These are phyloP conservation scores for Elsinoe ampelina DNA, from an alignment of 2,329 filamentous ascomycete genomes.

Conservation along the genomic window DNA sequence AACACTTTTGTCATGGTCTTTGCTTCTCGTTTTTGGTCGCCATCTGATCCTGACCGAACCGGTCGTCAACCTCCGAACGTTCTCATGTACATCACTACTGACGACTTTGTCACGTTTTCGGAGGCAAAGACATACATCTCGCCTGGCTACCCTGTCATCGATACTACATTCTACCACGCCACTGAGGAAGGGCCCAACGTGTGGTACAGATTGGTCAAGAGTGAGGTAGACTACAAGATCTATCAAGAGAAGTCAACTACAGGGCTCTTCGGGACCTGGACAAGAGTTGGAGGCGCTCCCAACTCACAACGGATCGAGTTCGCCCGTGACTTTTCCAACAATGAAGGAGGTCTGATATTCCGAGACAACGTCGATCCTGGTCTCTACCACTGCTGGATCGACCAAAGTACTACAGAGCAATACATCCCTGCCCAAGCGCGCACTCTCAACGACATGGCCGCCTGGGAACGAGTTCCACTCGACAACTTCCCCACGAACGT, in stretches of 20 bases:
- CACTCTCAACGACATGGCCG: constrained; percentile 17
- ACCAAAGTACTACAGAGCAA: constrained; percentile 17
- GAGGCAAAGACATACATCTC: constrained; percentile 17
- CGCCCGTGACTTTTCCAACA: constrained; percentile 16
- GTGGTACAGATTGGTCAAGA: constrained; percentile 19
- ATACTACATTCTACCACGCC: constrained; percentile 16
- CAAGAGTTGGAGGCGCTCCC: constrained; percentile 16
- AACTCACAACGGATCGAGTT: constrained; percentile 15
- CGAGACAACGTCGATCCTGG: constrained; percentile 18
- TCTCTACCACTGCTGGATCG: constrained; percentile 18
- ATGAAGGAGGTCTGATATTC: constrained; percentile 18
- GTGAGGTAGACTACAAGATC: constrained; percentile 16
- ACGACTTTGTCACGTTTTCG: constrained; percentile 17
- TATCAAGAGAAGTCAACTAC: constrained; percentile 17
- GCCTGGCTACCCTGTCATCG: constrained; percentile 18
- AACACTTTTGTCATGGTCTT: constrained; percentile 16
- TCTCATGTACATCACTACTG: constrained; percentile 18
- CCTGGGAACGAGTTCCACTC: constrained; percentile 15
- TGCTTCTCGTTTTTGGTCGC: constrained; percentile 16
- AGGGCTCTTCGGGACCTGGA: constrained; percentile 17
- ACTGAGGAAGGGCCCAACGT: constrained; percentile 15
- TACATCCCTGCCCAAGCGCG: constrained; percentile 18
- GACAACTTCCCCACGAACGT: constrained; percentile 17
- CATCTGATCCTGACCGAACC: constrained; percentile 8
- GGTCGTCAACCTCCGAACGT: constrained; percentile 17